phyloP scores from a whole-genome alignment of 208 protist genomes.

The Wallacemonas sp. region DNA sequence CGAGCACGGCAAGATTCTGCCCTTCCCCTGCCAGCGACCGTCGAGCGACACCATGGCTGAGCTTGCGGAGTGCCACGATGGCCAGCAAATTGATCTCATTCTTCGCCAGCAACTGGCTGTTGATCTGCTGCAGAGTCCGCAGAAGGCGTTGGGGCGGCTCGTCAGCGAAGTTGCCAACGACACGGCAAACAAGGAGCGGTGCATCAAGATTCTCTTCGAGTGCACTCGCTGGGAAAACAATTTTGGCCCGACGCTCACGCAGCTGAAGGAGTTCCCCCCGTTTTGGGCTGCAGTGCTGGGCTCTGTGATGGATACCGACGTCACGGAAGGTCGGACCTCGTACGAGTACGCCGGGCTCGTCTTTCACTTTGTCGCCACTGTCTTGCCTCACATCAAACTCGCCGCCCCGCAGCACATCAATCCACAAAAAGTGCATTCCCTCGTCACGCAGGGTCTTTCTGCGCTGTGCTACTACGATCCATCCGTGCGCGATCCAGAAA shows the following conservation, averaged over 20 bases:
- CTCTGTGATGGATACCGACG: constrained; percentile 50
- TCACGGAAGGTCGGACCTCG: constrained; percentile 38
- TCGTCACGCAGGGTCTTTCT: constrained; percentile 62
- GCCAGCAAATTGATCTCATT: constrained; percentile 56
- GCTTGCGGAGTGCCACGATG: constrained; percentile 42
- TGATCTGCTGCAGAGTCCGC: constrained; percentile 73
- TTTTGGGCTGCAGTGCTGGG: constrained; percentile 80
- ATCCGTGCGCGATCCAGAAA: constrained; percentile 15
- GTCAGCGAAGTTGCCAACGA: constrained; percentile 57
- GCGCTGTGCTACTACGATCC: constrained; percentile 70
- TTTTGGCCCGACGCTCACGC: constrained; percentile 78
- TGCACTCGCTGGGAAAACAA: constrained; percentile 81
- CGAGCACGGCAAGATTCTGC: constrained; percentile 56
- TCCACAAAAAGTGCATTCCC: constrained; percentile 47
- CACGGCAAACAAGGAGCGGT: constrained; percentile 39
- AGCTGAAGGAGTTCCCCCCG: constrained; percentile 67
- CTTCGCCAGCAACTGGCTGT: constrained; percentile 80
- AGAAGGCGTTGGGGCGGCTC: constrained; percentile 60
- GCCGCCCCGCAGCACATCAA: constrained; percentile 83
- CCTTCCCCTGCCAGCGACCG: constrained; percentile 81
- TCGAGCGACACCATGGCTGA: constrained; percentile 26
- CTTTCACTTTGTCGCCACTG: constrained; percentile 73
- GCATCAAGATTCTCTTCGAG: constrained; percentile 82
- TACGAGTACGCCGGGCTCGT: constrained; percentile 67
- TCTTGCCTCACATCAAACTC: constrained; percentile 88